Conservation (phyloP, 202 grass and related monocot species). For the Elaeis oleifera region DNA sequence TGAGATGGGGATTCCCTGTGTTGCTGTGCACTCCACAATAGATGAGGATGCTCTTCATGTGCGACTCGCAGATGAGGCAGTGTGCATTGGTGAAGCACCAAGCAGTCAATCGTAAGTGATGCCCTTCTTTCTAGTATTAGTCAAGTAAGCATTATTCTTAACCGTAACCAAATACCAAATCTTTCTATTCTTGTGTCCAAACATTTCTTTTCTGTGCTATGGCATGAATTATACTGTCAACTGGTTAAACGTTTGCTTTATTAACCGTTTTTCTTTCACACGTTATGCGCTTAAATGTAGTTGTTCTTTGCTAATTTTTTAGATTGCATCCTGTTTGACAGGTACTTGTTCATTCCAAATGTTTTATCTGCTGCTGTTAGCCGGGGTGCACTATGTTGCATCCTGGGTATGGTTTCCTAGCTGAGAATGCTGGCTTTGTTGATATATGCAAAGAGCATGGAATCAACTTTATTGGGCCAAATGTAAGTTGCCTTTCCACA, state of each 20-base stretch:
- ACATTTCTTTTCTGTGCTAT: too few species aligned
- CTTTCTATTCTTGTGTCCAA: too few species aligned
- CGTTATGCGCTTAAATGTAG: too few species aligned
- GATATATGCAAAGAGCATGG: constrained; percentile 40
- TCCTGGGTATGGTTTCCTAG: constrained; percentile 46
- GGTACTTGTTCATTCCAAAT: constrained; percentile 35
- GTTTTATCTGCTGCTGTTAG: constrained; percentile 40
- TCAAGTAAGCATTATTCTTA: too few species aligned
- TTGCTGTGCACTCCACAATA: constrained; percentile 50
- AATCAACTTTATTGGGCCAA: constrained; percentile 45
- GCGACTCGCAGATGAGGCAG: constrained; percentile 36
- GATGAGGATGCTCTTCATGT: constrained; percentile 46
- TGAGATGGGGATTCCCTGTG: constrained; percentile 48
- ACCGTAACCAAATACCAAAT: too few species aligned
- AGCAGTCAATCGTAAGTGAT: constrained; percentile 43
- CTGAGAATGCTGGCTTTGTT: constrained; percentile 47
- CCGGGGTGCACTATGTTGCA: constrained; percentile 44
- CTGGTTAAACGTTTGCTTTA: not conserved
- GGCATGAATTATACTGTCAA: not conserved
- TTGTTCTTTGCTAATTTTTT: not conserved
- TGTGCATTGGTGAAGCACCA: constrained; percentile 46
- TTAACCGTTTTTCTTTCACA: not conserved
- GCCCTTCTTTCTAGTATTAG: not conserved
- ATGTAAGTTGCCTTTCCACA: constrained; percentile 20
- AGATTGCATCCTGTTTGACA: constrained; percentile 14